Evolutionary conservation across 108 stramenopile species (phyloP).

Genomic region (Cyclostephanos invisitatus): DNA sequence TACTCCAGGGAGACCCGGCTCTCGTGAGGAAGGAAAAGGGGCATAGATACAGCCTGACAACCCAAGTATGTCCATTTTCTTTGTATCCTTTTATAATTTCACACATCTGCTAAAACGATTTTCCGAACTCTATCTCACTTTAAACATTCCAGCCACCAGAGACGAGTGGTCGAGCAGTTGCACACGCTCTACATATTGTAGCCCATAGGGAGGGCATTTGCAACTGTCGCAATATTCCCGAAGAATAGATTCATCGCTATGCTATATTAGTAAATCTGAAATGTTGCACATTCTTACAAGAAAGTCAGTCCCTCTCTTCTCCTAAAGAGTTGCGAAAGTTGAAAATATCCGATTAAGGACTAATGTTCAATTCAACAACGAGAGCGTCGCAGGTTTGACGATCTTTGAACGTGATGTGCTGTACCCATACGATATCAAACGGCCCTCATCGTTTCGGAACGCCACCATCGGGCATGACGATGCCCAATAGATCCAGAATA

Average conservation of each 20-base stretch:
- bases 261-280: neutral
- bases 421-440: no score
- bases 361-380: no score
- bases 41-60: slow-evolving; percentile 47
- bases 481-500: slow-evolving; percentile 18
- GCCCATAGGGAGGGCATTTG: slow-evolving; percentile 50
- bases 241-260: neutral
- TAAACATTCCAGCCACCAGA: slow-evolving; percentile 28
- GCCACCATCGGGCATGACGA: neutral
- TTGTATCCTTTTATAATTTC: neutral
- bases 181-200: slow-evolving; percentile 52
- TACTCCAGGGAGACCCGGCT: slow-evolving; percentile 57
- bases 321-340: no score
- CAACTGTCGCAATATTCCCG: slow-evolving; percentile 29
- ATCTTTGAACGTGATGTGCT: no score
- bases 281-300: neutral
- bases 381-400: no score
- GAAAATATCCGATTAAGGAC: no score
- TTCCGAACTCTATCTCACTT: neutral
- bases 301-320: neutral
- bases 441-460: neutral
- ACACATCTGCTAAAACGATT: neutral
- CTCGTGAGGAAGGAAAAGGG: slow-evolving; percentile 54
- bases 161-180: slow-evolving; percentile 45
- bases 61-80: slow-evolving; percentile 16